Percentiles rank a stretch among this genome's conserved stretches.
Evolutionary conservation across 2,329 filamentous ascomycete genomes (phyloP).

Genomic region (Colletotrichum melonis): DNA sequence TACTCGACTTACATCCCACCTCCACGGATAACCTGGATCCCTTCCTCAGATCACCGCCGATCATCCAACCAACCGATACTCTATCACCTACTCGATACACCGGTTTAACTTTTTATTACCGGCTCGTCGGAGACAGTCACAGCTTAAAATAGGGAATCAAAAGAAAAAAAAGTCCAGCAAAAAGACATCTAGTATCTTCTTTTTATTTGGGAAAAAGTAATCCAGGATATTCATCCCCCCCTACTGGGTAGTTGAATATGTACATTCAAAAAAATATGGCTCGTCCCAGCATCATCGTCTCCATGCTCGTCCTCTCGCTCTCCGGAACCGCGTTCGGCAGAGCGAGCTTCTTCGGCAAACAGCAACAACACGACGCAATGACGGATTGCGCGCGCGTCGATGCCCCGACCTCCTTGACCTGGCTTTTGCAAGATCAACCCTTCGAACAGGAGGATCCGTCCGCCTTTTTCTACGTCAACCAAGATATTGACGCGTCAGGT

Average conservation of each 20-base stretch:
- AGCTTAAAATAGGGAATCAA: neutral
- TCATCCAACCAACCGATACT: neutral
- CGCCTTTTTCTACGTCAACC: slow-evolving; percentile 36
- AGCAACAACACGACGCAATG: neutral
- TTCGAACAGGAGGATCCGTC: slow-evolving; percentile 34
- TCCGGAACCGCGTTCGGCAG: slow-evolving; percentile 9
- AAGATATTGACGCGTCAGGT: slow-evolving; percentile 34
- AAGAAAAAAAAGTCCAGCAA: neutral
- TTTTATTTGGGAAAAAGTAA: neutral
- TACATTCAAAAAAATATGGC: slow-evolving; percentile 23
- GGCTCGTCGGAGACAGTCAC: neutral
- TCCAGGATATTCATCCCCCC: neutral
- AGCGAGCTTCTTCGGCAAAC: neutral
- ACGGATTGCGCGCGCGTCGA: slow-evolving; percentile 25
- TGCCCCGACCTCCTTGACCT: slow-evolving; percentile 28
- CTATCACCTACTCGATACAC: neutral
- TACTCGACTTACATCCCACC: neutral
- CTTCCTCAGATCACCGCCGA: neutral
- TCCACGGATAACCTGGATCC: neutral
- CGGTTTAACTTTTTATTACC: neutral
- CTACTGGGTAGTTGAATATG: slow-evolving; percentile 11
- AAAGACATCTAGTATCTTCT: neutral
- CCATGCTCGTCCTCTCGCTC: slow-evolving; percentile 14
- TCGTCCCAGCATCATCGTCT: slow-evolving; percentile 32
- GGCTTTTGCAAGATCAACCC: slow-evolving; percentile 33